Evolutionary conservation across 139 green algal genomes (phyloP), one percentile per base, ranked within the genome.

Genomic region (Closterium sp.): DNA sequence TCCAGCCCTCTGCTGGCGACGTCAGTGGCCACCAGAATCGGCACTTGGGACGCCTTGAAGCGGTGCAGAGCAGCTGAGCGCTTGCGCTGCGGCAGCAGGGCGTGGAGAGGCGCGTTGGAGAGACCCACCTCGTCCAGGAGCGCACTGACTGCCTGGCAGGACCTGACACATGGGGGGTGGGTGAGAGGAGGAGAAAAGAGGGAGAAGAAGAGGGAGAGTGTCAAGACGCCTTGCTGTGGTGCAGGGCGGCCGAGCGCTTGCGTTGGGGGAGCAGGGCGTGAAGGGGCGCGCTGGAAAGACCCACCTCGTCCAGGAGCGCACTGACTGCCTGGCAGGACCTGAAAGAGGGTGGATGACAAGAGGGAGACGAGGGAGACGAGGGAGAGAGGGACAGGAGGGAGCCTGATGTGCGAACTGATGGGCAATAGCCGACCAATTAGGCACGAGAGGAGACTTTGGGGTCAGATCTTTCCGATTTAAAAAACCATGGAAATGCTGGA

Each of bases 71-170:
- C 95, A 0, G 96, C 95, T n/a, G 98, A 92, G 0, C 98, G 96
- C n/a, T 95, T 92, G 38, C 95, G 94, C 93, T 99, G 98, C 22
- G 94, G 91, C 92, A 97, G 96, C 31, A 27, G 30, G 29, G 89
- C 86, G 70, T 95, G 94, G 0, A 95, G 93, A 2, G 91, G 45
- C 5, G 95, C 95, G 11, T 91, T 94, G 0, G 95, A 86, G 19
- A 98, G 91, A 17, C 96, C 96, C 70, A 99, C 96, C 96, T 99
- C 96, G 28, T 97, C 79, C 42, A 99, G 94, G 38, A 98, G 42
- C 50, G 94, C 89, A 22, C 87, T 89, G 89, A 98, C 94, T 70
- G 97, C 89, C 87, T 96, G 93, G 91, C 27, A 94, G 2, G 38
- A 91, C 93, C 89, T 94, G 86, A 17, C 7, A 90, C 21, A 45